Conservation (phyloP, 306 rosid genomes). For the Sphenostylis stenocarpa region DNA sequence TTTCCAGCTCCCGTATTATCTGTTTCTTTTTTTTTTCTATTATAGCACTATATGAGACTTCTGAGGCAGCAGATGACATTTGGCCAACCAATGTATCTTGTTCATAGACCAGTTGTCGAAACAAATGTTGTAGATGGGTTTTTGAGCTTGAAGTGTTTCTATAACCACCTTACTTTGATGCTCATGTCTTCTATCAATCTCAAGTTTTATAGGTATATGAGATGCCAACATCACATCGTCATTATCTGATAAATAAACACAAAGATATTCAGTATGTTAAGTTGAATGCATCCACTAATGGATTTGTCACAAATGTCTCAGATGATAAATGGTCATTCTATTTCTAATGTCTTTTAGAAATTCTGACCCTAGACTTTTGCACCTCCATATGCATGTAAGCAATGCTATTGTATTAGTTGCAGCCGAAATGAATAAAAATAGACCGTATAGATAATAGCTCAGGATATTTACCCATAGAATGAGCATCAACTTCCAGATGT, state of each 20-base stretch:
- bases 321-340: too few species aligned
- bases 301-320: too few species aligned
- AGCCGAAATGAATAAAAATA: slow-evolving; percentile 6
- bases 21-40: slow-evolving; percentile 63
- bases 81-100: slow-evolving; percentile 44
- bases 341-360: too few species aligned
- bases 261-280: slow-evolving; percentile 21
- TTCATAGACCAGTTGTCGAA: slow-evolving; percentile 62
- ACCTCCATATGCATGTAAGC: too few species aligned
- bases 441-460: neutral
- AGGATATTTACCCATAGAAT: slow-evolving; percentile 49
- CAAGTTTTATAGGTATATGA: slow-evolving; percentile 51
- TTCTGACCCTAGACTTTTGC: too few species aligned
- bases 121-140: slow-evolving; percentile 50
- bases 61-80: slow-evolving; percentile 37
- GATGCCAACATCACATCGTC: slow-evolving; percentile 33
- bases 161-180: slow-evolving; percentile 58
- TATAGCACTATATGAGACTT: slow-evolving; percentile 37
- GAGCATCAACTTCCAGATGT: slow-evolving; percentile 58
- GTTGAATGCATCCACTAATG: neutral
- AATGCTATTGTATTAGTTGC: neutral
- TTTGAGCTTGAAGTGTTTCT: slow-evolving; percentile 61
- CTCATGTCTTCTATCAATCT: slow-evolving; percentile 64
- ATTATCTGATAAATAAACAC: slow-evolving; percentile 19
- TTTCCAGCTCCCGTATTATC: slow-evolving; percentile 48